phyloP scores from a whole-genome alignment of 2,329 filamentous ascomycete genomes.

The Nemania bipapillata region DNA sequence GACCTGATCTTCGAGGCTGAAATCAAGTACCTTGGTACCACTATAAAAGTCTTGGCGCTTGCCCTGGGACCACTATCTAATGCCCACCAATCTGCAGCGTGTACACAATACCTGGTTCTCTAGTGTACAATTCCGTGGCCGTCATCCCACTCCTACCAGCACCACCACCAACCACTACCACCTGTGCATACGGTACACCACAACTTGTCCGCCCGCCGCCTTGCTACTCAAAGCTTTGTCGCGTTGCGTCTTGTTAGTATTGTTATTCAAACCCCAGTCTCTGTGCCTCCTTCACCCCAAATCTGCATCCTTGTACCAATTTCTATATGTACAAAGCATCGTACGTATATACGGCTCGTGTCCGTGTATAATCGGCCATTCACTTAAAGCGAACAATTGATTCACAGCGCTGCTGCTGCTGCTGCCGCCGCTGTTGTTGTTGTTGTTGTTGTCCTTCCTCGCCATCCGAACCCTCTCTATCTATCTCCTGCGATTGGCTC shows the following conservation, averaged over 20 bases:
- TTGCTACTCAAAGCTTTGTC: constrained; percentile 27
- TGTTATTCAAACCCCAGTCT: not conserved
- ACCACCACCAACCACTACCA: not conserved
- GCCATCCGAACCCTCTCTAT: not conserved
- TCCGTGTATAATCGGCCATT: constrained; percentile 9
- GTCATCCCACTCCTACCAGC: constrained; percentile 26
- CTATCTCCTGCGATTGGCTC: constrained; percentile 14
- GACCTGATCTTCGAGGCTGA: constrained; percentile 23
- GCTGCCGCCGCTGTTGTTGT: too few relatives aligned
- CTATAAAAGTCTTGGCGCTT: constrained; percentile 22
- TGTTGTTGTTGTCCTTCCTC: too few relatives aligned
- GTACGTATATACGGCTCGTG: constrained; percentile 10
- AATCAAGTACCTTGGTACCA: constrained; percentile 6
- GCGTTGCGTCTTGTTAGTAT: constrained; percentile 18
- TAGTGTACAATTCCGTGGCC: constrained; percentile 27
- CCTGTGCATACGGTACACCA: constrained; percentile 20
- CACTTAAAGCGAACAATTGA: constrained; percentile 29
- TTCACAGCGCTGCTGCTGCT: not conserved
- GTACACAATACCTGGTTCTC: constrained; percentile 6
- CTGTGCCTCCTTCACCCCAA: constrained; percentile 9
- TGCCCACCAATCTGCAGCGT: constrained; percentile 30
- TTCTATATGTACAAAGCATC: constrained; percentile 9
- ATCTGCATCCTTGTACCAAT: not conserved
- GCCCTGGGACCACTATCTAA: constrained; percentile 20
- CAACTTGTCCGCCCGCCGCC: constrained; percentile 30